A percentile compares a stretch with the other conserved stretches of the same genome.
These are phyloP conservation scores for Hanseniaspora valbyensis DNA, from an alignment of 805 yeast species.

Conservation along the genomic window DNA sequence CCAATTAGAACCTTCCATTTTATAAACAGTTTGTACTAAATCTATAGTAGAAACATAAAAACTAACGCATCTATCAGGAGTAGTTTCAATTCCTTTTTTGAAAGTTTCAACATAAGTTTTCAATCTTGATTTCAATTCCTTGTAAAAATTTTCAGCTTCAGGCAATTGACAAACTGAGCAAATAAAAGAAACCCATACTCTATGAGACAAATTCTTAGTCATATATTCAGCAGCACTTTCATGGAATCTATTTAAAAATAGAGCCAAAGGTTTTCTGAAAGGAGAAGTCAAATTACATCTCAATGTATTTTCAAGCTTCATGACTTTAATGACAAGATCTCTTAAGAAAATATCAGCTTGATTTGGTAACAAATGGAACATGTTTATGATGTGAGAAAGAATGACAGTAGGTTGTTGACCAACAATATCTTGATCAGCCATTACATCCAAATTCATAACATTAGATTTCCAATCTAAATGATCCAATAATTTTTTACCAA, in stretches of 20 bases:
- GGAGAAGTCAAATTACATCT: conserved; percentile 82
- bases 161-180: conserved; percentile 26
- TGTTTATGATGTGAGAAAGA: conserved; percentile 78
- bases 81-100: conserved; percentile 34
- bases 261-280: conserved; percentile 80
- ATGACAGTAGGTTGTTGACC: conserved; percentile 75
- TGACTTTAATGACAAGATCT: conserved; percentile 65
- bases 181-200: conserved; percentile 41
- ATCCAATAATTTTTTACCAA: conserved; percentile 83
- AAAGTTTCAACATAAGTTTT: conserved; percentile 38
- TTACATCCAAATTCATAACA: conserved; percentile 59
- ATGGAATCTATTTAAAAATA: conserved; percentile 73
- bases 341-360: conserved; percentile 87
- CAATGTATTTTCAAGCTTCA: conserved; percentile 67
- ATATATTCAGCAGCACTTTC: conserved; percentile 63
- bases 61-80: conserved; percentile 29
- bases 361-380: conserved; percentile 83
- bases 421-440: conserved; percentile 69
- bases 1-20: conserved; percentile 47
- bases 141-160: conserved; percentile 40
- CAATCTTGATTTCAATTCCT: conserved; percentile 44
- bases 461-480: conserved; percentile 95
- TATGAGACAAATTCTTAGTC: conserved; percentile 49
- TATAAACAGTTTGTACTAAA: conserved; percentile 43
- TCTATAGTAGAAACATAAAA: conserved; percentile 63